Evolutionary conservation across 345 rosid species (phyloP).

Genomic region (Mallotus nudiflorus): DNA sequence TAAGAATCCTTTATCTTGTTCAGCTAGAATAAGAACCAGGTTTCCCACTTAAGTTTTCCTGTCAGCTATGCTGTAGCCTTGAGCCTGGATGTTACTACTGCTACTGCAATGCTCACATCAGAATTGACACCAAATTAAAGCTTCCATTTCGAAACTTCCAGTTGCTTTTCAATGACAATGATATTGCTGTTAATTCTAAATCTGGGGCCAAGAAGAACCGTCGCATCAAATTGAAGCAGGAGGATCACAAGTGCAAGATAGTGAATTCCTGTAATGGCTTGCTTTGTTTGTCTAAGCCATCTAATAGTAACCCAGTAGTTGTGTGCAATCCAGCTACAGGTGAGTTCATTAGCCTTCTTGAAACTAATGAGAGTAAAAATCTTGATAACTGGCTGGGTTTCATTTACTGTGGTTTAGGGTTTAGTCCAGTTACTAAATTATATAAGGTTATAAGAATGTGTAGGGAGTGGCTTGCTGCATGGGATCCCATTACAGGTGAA

Average conservation of each 20-base stretch:
- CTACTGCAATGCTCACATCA: not conserved
- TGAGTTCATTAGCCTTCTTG: conserved; percentile 14
- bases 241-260: not conserved
- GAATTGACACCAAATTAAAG: conserved; percentile 9
- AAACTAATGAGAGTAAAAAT: not conserved
- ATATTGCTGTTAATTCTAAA: not conserved
- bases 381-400: too few relatives aligned
- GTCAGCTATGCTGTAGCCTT: too few relatives aligned
- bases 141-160: conserved; percentile 14
- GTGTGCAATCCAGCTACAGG: conserved; percentile 26
- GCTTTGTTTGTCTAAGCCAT: conserved; percentile 20
- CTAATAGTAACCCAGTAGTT: conserved; percentile 8
- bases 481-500: not conserved
- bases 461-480: too few relatives aligned
- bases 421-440: conserved; percentile 9
- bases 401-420: conserved; percentile 16
- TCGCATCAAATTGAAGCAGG: not conserved
- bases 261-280: conserved; percentile 29
- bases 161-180: not conserved
- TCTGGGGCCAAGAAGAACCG: not conserved
- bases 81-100: not conserved
- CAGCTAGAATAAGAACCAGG: not conserved
- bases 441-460: too few relatives aligned
- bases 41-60: not conserved
- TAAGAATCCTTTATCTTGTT: conserved; percentile 22